phyloP scores from a whole-genome alignment of 129 eudicot genomes.

The Lactuca saligna region DNA sequence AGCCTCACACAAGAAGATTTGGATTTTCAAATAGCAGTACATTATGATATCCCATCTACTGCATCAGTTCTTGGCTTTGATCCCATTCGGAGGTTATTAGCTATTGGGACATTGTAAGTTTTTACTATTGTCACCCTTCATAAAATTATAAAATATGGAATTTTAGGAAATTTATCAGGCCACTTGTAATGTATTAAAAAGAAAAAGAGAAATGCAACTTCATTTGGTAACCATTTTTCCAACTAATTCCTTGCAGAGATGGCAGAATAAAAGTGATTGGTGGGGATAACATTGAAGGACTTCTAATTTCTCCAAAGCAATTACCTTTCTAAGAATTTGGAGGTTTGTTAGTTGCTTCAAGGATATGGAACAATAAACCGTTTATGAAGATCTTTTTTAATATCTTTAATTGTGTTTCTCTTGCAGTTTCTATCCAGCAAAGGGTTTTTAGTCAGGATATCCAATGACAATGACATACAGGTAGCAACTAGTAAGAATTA shows the following conservation, averaged over 20 bases:
- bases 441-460: slow-evolving; percentile 78
- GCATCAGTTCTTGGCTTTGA: slow-evolving; percentile 87
- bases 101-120: slow-evolving; percentile 90
- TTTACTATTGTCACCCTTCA: not conserved
- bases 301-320: slow-evolving; percentile 73
- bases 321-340: slow-evolving; percentile 77
- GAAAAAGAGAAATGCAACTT: not conserved
- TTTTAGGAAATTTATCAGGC: not conserved
- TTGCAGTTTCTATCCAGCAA: slow-evolving; percentile 87
- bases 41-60: slow-evolving; percentile 84
- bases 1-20: slow-evolving; percentile 52
- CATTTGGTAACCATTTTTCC: not conserved
- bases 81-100: slow-evolving; percentile 83
- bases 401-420: slow-evolving; percentile 15
- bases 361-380: not conserved
- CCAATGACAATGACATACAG: slow-evolving; percentile 82
- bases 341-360: slow-evolving; percentile 48
- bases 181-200: not conserved
- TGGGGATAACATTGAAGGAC: slow-evolving; percentile 89
- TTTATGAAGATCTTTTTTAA: not conserved
- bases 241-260: slow-evolving; percentile 55
- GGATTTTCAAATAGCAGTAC: slow-evolving; percentile 55
- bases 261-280: slow-evolving; percentile 97
- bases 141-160: slow-evolving; percentile 6
- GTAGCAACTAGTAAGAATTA: slow-evolving; percentile 34